These are phyloP conservation scores for Spizellomyces punctatus DNA, from an alignment of 192 early-diverging fungal genomes.

Conservation along the genomic window DNA sequence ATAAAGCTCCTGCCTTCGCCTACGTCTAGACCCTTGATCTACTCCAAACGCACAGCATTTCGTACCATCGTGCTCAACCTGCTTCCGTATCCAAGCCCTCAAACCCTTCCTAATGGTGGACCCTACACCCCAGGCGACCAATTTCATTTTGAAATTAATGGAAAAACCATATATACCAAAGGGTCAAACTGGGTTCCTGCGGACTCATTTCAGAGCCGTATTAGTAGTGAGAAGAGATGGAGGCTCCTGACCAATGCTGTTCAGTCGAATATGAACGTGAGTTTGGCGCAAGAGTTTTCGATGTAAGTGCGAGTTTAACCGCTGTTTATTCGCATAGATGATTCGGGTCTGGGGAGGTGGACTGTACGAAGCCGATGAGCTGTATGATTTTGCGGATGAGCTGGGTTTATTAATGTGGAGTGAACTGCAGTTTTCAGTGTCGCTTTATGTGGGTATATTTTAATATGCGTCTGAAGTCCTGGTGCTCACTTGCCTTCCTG, in stretches of 20 bases:
- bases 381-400: conserved; percentile 57
- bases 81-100: no score
- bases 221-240: conserved; percentile 18
- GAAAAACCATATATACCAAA: neutral
- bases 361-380: conserved; percentile 48
- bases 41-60: no score
- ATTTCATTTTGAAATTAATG: conserved; percentile 10
- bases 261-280: no score
- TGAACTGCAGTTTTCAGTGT: conserved; percentile 60
- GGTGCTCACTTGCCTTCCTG: no score
- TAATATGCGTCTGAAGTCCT: no score
- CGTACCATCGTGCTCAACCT: no score
- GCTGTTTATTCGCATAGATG: conserved; percentile 28
- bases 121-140: neutral
- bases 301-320: no score
- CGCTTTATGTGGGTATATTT: no score
- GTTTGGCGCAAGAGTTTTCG: no score
- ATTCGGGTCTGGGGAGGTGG: conserved; percentile 69
- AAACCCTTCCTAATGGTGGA: neutral
- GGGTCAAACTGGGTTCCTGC: conserved; percentile 62
- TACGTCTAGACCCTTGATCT: no score
- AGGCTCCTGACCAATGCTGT: no score
- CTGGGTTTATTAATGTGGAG: conserved; percentile 64
- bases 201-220: conserved; percentile 46
- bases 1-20: no score